Evolutionary conservation across 192 early-diverging fungal species (phyloP).

Genomic region (Backusella luteola): DNA sequence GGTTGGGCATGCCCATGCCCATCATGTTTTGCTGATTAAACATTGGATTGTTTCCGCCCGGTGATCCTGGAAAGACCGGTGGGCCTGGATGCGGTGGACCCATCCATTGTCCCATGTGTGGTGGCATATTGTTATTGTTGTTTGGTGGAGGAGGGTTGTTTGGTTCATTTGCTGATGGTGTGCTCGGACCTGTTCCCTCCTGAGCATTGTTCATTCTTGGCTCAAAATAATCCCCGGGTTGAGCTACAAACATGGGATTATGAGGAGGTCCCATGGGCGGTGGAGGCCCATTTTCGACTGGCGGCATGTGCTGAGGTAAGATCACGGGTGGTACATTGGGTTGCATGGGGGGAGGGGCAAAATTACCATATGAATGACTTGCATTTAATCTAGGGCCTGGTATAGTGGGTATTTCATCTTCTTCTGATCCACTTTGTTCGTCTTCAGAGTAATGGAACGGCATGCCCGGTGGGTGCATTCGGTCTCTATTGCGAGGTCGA

Average conservation of each 20-base stretch:
- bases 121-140: not conserved
- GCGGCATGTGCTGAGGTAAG: not conserved
- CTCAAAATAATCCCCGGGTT: constrained; percentile 1
- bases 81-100: not conserved
- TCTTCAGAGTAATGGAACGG: not conserved
- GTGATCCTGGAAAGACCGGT: not conserved
- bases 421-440: not conserved
- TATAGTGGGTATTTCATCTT: not conserved
- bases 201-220: not conserved
- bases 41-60: not conserved
- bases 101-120: not conserved
- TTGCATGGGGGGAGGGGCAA: not conserved
- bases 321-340: not conserved
- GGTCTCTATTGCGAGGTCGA: not conserved
- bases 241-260: not conserved
- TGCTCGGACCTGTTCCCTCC: constrained; percentile 5
- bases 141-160: not conserved
- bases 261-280: constrained; percentile 3
- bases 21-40: constrained; percentile 7
- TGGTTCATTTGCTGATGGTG: not conserved
- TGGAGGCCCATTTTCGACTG: not conserved
- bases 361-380: not conserved
- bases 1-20: not conserved
- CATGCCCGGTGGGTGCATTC: not conserved
- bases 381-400: not conserved